Conservation (phyloP, 192 early-diverging fungal genomes). For the Geranomyces michiganensis region DNA sequence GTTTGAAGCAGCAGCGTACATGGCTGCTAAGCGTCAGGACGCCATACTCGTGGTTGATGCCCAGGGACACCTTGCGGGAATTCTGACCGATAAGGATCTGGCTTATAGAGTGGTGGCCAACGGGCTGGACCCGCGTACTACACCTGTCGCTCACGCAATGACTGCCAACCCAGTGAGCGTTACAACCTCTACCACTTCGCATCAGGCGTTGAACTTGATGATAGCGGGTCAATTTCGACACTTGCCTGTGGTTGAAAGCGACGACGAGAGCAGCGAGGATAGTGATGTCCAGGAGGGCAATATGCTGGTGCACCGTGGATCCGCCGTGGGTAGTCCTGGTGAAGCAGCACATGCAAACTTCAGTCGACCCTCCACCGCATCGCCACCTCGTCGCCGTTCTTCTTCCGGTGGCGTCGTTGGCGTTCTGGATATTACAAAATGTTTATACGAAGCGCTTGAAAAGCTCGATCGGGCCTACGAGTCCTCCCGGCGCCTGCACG, state of each 20-base stretch:
- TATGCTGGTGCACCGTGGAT: not conserved
- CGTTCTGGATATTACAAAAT: conserved; percentile 56
- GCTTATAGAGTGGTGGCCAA: conserved; percentile 93
- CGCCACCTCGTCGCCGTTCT: not conserved
- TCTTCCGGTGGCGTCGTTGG: conserved; percentile 45
- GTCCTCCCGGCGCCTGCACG: conserved; percentile 75
- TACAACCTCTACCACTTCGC: conserved; percentile 50
- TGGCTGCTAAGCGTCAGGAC: conserved; percentile 97
- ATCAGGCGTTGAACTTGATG: conserved; percentile 54
- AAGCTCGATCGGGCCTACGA: conserved; percentile 49
- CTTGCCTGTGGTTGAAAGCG: conserved; percentile 51
- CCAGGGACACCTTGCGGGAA: conserved; percentile 88
- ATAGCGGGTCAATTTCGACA: conserved; percentile 53
- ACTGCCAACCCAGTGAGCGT: conserved; percentile 91
- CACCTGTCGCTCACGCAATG: conserved; percentile 83
- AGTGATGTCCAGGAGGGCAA: not conserved
- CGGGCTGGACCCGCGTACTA: conserved; percentile 48
- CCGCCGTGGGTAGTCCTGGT: not conserved
- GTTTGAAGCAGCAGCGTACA: conserved; percentile 56
- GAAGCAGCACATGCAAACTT: not conserved
- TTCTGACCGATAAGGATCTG: conserved; percentile 98
- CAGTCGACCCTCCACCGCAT: not conserved
- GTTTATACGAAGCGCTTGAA: conserved; percentile 53
- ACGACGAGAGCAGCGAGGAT: conserved; percentile 39
- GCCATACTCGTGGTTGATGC: conserved; percentile 94